Conservation (phyloP, 1,284 basidiomycete species). For the Cronartium quercuum region DNA sequence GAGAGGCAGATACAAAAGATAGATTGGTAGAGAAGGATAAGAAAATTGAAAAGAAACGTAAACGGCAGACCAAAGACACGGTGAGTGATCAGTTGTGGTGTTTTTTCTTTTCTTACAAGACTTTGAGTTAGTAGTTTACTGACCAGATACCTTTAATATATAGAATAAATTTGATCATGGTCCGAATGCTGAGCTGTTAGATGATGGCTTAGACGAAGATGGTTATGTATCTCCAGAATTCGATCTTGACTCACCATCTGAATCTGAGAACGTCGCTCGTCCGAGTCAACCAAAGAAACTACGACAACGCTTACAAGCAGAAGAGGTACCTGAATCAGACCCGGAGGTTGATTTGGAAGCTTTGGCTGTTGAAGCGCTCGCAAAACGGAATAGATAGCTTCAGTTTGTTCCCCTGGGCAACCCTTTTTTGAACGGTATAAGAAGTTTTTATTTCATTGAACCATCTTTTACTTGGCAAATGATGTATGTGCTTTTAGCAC, state of each 20-base stretch:
- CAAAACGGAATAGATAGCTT: conserved; percentile 3
- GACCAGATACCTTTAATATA: no score
- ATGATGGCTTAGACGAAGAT: conserved; percentile 41
- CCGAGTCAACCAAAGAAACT: conserved; percentile 31
- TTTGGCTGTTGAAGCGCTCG: conserved; percentile 43
- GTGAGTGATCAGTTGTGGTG: conserved; percentile 47
- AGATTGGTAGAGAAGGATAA: conserved; percentile 78
- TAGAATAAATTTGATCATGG: no score
- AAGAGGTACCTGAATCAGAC: conserved; percentile 2
- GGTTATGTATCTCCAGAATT: conserved; percentile 69
- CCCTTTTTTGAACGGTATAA: no score
- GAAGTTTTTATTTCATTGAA: no score
- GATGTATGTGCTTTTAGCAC: no score
- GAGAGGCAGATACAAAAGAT: conserved; percentile 65
- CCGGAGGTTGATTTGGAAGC: conserved; percentile 44
- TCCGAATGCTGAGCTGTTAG: conserved; percentile 6
- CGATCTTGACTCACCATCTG: conserved; percentile 49
- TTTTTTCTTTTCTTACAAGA: neutral
- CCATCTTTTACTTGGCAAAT: no score
- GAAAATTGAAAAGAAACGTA: conserved; percentile 73
- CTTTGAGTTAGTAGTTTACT: neutral
- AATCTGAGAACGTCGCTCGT: conserved; percentile 28
- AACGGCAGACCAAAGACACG: conserved; percentile 70
- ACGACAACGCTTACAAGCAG: neutral
- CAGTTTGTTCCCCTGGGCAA: neutral